Evolutionary conservation across 371 early-diverging fungal species (phyloP), one percentile per base, ranked within the genome.

Genomic region (Mortierella sp.): DNA sequence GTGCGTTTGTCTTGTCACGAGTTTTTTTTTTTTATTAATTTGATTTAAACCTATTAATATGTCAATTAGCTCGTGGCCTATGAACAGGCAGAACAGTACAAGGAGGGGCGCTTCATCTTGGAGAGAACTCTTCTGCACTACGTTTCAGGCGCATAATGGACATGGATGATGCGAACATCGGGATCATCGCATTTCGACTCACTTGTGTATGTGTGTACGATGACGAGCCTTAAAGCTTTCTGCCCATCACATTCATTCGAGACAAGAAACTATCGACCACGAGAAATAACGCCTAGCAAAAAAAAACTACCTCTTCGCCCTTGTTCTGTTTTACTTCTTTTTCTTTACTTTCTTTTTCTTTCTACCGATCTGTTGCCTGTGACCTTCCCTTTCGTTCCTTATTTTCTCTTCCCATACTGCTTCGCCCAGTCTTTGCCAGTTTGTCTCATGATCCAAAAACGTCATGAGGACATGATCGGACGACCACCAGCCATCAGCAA

Each of bases 21-120:
- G 11, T 73, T 24, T 31, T 3, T 55, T 70, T 42, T 52, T 55
- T 55, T 48, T 52, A 68, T 70, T 13, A 28, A 72, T 54, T 34
- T 60, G 60, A n/a, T 26, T 52, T 58, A 16, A 71, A 50, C 68
- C 21, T 31, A 75, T 38, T 74, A 74, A 21, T 58, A 73, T 19
- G 54, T 71, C 63, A 92, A 82, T 90, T 50, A 85, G 86, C 82
- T 85, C 42, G 86, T 85, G 65, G 94, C 96, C 14, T 93, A 88
- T 75, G 92, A 92, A 76, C 83, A 87, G 42, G 79, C 88, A 0
- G 92, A 95, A 79, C 93, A 90, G 76, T 95, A 94, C 89, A 95
- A 95, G 86, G 95, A 95, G 79, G 95, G 94, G 28, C 92, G 90
- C 82, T 94, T 90, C 83, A 92, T 95, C 52, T 84, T 95, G 19